These are phyloP conservation scores for Leishmania guyanensis DNA, from an alignment of 208 protist species.

Conservation along the genomic window DNA sequence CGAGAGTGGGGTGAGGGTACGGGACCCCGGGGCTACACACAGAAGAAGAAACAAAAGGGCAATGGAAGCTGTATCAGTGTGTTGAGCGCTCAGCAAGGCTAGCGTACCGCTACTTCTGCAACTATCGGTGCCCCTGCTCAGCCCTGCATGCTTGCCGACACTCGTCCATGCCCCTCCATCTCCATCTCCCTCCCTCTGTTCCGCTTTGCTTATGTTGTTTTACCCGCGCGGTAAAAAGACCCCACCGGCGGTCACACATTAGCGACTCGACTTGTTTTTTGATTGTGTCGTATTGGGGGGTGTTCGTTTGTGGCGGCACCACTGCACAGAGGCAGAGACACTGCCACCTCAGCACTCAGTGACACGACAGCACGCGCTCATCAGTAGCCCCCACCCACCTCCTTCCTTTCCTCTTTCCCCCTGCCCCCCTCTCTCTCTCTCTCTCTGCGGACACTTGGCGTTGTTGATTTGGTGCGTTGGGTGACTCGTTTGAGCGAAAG, in stretches of 20 bases:
- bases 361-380: neutral
- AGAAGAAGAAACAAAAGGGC: too few species aligned
- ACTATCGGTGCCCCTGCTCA: neutral
- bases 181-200: conserved; percentile 3
- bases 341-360: neutral
- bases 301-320: neutral
- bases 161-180: neutral
- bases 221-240: neutral
- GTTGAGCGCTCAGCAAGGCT: neutral
- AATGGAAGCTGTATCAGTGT: too few species aligned
- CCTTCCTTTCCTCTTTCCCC: neutral
- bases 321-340: neutral
- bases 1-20: too few species aligned
- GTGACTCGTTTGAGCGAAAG: too few species aligned
- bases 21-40: too few species aligned
- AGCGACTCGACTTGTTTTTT: neutral
- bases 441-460: neutral
- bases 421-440: neutral
- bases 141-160: neutral
- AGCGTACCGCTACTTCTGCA: neutral
- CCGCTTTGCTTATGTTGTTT: neutral
- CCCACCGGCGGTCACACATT: neutral
- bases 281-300: neutral
- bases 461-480: too few species aligned
- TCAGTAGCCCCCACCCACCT: neutral